These are phyloP conservation scores for Penicillium paxilli DNA, from an alignment of 495 filamentous ascomycete species.

Conservation along the genomic window DNA sequence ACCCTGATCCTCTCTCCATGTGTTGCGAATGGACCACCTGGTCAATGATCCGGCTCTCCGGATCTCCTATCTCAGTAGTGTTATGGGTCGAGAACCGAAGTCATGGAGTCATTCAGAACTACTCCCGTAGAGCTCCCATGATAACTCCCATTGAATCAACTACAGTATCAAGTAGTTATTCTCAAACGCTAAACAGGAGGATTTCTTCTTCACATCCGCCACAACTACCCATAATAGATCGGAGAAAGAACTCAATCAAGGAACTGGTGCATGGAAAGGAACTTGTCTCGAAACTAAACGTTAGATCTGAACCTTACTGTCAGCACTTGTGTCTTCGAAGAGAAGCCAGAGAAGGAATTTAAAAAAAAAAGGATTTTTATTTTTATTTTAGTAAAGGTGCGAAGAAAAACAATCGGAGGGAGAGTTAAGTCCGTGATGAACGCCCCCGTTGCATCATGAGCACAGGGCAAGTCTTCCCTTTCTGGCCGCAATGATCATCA, in stretches of 20 bases:
- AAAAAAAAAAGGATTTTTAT: too few relatives aligned
- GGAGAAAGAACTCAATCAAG: neutral
- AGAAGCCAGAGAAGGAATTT: too few relatives aligned
- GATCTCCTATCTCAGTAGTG: neutral
- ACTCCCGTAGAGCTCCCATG: too few relatives aligned
- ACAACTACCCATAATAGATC: too few relatives aligned
- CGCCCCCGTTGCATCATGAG: neutral
- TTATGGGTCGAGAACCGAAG: neutral
- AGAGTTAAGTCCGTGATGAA: neutral
- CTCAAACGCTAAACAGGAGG: too few relatives aligned
- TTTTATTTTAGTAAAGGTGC: too few relatives aligned
- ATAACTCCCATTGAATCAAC: too few relatives aligned
- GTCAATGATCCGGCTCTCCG: neutral
- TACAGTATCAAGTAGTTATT: too few relatives aligned
- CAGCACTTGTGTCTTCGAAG: too few relatives aligned
- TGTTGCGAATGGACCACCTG: conserved; percentile 1
- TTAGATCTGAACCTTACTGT: neutral
- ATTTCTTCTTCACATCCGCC: too few relatives aligned
- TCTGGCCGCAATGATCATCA: neutral
- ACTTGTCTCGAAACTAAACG: neutral
- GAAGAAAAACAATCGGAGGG: neutral
- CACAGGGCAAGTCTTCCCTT: neutral
- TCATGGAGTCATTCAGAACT: neutral
- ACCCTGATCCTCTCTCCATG: conserved; percentile 5
- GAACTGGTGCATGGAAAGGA: neutral